Evolutionary conservation across 2,329 filamentous ascomycete species (phyloP).

Genomic region (Talaromyces piceae): DNA sequence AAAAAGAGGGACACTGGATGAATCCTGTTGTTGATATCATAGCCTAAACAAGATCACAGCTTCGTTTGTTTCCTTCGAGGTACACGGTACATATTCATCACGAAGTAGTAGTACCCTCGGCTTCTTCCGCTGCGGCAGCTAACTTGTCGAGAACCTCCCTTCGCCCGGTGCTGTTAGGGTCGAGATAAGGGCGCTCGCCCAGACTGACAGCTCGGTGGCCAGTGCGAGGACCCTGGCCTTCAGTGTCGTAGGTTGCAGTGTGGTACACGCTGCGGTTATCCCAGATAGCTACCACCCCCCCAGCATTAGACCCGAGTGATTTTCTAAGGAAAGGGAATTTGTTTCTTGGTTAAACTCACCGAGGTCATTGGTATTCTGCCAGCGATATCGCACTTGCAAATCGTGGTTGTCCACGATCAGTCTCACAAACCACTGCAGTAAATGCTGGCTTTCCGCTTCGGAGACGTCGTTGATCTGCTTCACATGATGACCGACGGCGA

Average conservation of each 20-base stretch:
- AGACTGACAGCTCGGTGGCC: conserved; percentile 47
- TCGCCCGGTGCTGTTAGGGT: conserved; percentile 32
- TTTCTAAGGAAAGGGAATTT: neutral
- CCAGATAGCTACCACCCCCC: conserved; percentile 44
- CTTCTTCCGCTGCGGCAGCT: neutral
- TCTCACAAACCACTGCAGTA: conserved; percentile 29
- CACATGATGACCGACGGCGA: conserved; percentile 25
- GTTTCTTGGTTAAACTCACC: conserved; percentile 18
- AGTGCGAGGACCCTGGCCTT: conserved; percentile 34
- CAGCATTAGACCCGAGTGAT: neutral
- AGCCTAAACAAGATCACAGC: neutral
- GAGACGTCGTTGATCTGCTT: conserved; percentile 27
- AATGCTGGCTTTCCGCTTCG: conserved; percentile 24
- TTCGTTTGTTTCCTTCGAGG: too few relatives aligned
- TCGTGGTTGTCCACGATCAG: conserved; percentile 37
- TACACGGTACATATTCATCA: too few relatives aligned
- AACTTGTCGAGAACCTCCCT: conserved; percentile 12
- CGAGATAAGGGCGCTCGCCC: conserved; percentile 49
- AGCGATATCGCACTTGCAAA: conserved; percentile 32
- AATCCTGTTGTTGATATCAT: neutral
- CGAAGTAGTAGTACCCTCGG: neutral
- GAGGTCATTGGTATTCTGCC: conserved; percentile 37
- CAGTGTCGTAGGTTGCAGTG: conserved; percentile 35
- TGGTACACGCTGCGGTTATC: conserved; percentile 53
- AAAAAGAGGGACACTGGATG: neutral